Percentiles rank a stretch among this genome's conserved stretches.
Conservation (phyloP, 768 basidiomycete species). For the Mycena floridula region DNA sequence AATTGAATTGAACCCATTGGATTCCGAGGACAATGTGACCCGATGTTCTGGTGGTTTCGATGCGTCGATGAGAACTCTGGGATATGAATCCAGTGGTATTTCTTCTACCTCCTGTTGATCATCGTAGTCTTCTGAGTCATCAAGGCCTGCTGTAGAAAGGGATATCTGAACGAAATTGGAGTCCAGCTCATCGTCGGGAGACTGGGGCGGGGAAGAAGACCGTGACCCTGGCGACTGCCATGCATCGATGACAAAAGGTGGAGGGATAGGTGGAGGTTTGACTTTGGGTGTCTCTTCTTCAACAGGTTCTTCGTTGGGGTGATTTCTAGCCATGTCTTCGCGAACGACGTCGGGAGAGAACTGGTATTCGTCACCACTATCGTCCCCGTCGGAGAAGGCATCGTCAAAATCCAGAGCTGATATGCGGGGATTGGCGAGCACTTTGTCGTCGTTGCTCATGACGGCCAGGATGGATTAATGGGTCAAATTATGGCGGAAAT, state of each 20-base stretch:
- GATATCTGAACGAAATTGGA: slow-evolving; percentile 17
- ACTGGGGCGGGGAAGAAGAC: slow-evolving; percentile 17
- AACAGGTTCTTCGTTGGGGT: slow-evolving; percentile 18
- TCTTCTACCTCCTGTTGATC: background rate
- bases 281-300: slow-evolving; percentile 46
- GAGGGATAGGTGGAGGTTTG: slow-evolving; percentile 24
- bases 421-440: background rate
- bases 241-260: too few relatives aligned
- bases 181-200: slow-evolving; percentile 12
- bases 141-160: slow-evolving; percentile 15
- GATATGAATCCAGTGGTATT: slow-evolving; percentile 22
- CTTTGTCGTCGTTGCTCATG: background rate
- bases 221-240: too few relatives aligned
- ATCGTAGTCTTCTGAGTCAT: background rate
- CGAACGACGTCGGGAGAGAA: slow-evolving; percentile 61
- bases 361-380: slow-evolving; percentile 38
- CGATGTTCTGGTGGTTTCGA: slow-evolving; percentile 27
- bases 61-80: slow-evolving; percentile 38
- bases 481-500: too few relatives aligned
- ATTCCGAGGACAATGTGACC: slow-evolving; percentile 14
- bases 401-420: slow-evolving; percentile 46
- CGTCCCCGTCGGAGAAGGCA: slow-evolving; percentile 58
- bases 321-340: slow-evolving; percentile 49
- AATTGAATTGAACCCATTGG: slow-evolving; percentile 5
- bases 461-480: background rate